Base-by-base conservation (phyloP, 208 protist genomes). In the Crithidia mellificae region DNA sequence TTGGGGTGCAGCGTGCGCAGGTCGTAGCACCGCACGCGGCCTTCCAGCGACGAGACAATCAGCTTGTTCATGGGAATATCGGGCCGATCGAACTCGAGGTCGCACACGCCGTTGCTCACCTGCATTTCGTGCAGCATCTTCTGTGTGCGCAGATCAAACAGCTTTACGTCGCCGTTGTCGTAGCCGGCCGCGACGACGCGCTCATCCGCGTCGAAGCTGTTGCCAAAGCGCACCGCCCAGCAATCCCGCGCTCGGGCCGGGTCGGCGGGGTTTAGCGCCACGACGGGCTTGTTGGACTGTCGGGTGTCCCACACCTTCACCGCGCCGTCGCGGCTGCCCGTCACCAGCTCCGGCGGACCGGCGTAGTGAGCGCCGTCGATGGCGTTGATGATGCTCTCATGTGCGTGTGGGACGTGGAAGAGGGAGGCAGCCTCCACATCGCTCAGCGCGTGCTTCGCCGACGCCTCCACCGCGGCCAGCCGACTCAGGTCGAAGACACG, bases 41-140 rank as follows among this genome's bases (percentile, higher is more conserved):
- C 88, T 68, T 97, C 90, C 29, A 98, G 77, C 24, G 84, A 92
- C 0, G 93, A 88, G 11, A 93, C 87, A 22, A 97, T 63, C 17
- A 98, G 73, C 66, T 98, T 98, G 80, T 98, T 98, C 93, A 98
- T 96, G 22, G 84, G 65, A 43, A 98, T 98, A 61, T 98, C 92
- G 5, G 84, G 74, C 6, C 95, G 74, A 55, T 98, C 96, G 65
- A 98, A 98, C 71, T 93, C 88, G 27, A 98, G 27, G 22, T 85
- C 77, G 70, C 93, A 97, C 46, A 98, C 84, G 55, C 96, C 96
- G 74, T 98, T 98, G 43, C 65, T 62, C 27, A 98, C 84, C 67
- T 98, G 98, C 51, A 96, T 95, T 75, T 98, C 93, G 67, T 93
- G 93, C 22, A 88, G 61, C 79, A 97, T 86, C 63, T 81, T 87